A percentile compares a stretch with the other conserved stretches of the same genome.
phyloP scores from a whole-genome alignment of 352 stramenopile genomes.

The Plasmopara muralis region DNA sequence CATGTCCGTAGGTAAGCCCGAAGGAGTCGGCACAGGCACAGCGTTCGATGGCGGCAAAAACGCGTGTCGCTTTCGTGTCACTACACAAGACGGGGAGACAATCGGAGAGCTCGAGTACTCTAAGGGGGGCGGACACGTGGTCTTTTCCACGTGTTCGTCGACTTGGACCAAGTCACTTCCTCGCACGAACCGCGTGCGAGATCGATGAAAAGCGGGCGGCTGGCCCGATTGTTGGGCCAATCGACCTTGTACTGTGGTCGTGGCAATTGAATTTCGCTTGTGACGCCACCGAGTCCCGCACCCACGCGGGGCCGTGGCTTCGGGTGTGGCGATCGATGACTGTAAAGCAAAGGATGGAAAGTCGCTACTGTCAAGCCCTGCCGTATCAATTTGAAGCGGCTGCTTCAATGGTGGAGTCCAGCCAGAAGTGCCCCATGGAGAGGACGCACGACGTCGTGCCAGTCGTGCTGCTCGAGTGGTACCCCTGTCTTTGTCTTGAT shows the following conservation, averaged over 20 bases:
- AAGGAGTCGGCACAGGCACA: neutral
- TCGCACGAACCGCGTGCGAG: slow-evolving; percentile 16
- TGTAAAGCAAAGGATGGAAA: neutral
- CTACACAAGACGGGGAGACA: slow-evolving; percentile 22
- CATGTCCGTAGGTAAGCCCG: slow-evolving; percentile 3
- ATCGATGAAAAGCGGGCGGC: slow-evolving; percentile 21
- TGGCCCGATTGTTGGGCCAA: slow-evolving; percentile 13
- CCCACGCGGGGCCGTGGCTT: slow-evolving; percentile 57
- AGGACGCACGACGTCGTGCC: slow-evolving; percentile 14
- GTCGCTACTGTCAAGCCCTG: slow-evolving; percentile 11
- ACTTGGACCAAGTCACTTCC: slow-evolving; percentile 6
- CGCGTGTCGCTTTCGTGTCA: slow-evolving; percentile 17
- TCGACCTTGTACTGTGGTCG: slow-evolving; percentile 17
- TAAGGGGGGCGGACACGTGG: slow-evolving; percentile 15
- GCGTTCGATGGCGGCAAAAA: slow-evolving; percentile 12
- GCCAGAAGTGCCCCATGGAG: slow-evolving; percentile 12
- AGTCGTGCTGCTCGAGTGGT: slow-evolving; percentile 1
- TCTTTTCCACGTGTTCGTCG: slow-evolving; percentile 2
- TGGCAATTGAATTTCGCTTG: slow-evolving; percentile 48
- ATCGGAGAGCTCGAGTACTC: slow-evolving; percentile 31
- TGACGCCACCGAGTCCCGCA: slow-evolving; percentile 34
- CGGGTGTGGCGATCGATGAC: slow-evolving; percentile 17
- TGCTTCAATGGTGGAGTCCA: slow-evolving; percentile 11
- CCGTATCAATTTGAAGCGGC: slow-evolving; percentile 29
- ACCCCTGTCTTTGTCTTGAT: slow-evolving; percentile 10